These are phyloP conservation scores for Suhomyces bokatorum DNA, from an alignment of 1,139 yeast species.

Conservation along the genomic window DNA sequence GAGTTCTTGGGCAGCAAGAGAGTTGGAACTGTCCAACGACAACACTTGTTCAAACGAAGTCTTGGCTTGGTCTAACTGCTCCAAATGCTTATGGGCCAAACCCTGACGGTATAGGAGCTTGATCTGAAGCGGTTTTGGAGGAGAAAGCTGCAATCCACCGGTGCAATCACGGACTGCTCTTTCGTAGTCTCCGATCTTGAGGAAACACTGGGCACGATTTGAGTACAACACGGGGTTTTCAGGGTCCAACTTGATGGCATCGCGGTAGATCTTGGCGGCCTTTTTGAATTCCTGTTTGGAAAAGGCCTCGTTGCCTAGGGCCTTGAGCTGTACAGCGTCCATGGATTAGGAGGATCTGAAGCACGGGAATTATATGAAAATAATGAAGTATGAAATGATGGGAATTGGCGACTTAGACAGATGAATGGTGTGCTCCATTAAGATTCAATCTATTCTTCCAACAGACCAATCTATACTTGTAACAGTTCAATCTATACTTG, in stretches of 20 bases:
- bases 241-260: slow-evolving; percentile 61
- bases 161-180: slow-evolving; percentile 65
- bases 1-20: slow-evolving; percentile 33
- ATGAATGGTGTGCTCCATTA: no score
- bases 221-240: slow-evolving; percentile 66
- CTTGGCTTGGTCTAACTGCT: slow-evolving; percentile 33
- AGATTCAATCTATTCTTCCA: no score
- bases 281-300: slow-evolving; percentile 48
- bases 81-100: slow-evolving; percentile 40
- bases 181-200: slow-evolving; percentile 54
- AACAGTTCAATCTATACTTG: no score
- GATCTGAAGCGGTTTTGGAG: slow-evolving; percentile 32
- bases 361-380: no score
- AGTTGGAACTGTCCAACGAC: slow-evolving; percentile 45
- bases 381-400: neutral
- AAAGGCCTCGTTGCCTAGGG: slow-evolving; percentile 70
- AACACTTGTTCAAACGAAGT: slow-evolving; percentile 44
- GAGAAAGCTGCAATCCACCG: slow-evolving; percentile 49
- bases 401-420: no score
- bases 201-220: slow-evolving; percentile 74
- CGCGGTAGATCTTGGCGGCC: slow-evolving; percentile 65
- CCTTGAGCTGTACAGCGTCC: slow-evolving; percentile 34
- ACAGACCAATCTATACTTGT: no score
- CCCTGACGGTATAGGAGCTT: slow-evolving; percentile 65
- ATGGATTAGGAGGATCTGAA: slow-evolving; percentile 9